Base-by-base conservation (phyloP, 2,329 filamentous ascomycete species). In the Capronia americana region DNA sequence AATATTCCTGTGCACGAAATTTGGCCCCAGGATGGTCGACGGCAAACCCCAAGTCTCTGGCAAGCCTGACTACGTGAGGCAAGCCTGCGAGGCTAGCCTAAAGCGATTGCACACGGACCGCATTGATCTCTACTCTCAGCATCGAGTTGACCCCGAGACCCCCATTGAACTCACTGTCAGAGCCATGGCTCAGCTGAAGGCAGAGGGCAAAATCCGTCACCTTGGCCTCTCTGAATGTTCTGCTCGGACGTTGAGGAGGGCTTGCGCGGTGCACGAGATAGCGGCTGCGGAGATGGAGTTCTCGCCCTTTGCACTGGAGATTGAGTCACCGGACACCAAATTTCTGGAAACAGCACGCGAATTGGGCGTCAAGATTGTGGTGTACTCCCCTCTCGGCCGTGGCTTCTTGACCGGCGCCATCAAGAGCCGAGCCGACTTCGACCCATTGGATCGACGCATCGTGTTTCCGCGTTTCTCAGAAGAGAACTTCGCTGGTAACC, bases 401-500 rank as follows among this genome's bases (percentile, higher is more conserved):
- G 82, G 82, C 0, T 71, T 85, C 26, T 68, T 86, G 30, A 82
- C 80, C 0, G 78, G 79, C 0, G 69, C 68, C 2, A 78, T 83
- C 71, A 77, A 76, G 46, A 78, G 74, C 5, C 73, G 68, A 3
- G 76, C 75, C 4, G 79, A 83, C 48, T 71, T 82, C 30, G 76
- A 77, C n/a, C 63, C 69, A 7, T 76, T 72, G 2, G 85, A 88
- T 72, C 78, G 81, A 71, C 81, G 86, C 4, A 64, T 70, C 20
- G 68, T 69, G 10, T 55, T 83, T 17, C 85, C 85, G 2, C 80
- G 85, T 12, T 86, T 85, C 74, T 75, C 70, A 2, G 77, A 79
- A 17, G 84, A 84, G 58, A 85, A 88, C 69, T 84, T 87, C 70
- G 76, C 74, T 8, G 84, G 85, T 74, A 89, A 89, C 69, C 66